Conservation (phyloP, 345 rosid genomes). For the Syzygium aqueum region DNA sequence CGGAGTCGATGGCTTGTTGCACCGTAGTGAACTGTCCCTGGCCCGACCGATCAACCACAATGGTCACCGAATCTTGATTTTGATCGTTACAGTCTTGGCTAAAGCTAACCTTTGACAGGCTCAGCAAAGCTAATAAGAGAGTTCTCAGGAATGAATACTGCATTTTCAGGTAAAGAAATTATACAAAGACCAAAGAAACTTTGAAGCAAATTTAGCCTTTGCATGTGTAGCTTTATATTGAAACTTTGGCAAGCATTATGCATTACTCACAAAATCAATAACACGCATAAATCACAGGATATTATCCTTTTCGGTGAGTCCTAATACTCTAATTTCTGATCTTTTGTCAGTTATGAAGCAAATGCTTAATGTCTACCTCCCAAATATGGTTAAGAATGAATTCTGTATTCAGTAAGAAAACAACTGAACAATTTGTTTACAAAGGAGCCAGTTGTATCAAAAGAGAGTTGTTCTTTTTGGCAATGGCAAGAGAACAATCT, state of each 20-base stretch:
- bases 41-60: neutral
- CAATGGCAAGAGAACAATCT: neutral
- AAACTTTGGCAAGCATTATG: neutral
- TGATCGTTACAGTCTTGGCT: neutral
- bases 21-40: neutral
- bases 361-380: neutral
- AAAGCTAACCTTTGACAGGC: neutral
- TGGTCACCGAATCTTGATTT: neutral
- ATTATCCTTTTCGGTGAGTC: neutral
- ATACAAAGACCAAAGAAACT: neutral
- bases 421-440: neutral
- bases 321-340: neutral
- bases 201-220: neutral
- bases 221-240: neutral
- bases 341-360: neutral
- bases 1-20: neutral
- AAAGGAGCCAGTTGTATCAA: neutral
- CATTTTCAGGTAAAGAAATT: neutral
- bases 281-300: neutral
- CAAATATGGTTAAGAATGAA: neutral
- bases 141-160: neutral
- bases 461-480: neutral
- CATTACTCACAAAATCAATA: neutral
- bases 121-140: neutral
- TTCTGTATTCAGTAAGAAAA: neutral